These are phyloP conservation scores for Pichia sp. DNA, from an alignment of 1,139 yeast species.

Conservation along the genomic window DNA sequence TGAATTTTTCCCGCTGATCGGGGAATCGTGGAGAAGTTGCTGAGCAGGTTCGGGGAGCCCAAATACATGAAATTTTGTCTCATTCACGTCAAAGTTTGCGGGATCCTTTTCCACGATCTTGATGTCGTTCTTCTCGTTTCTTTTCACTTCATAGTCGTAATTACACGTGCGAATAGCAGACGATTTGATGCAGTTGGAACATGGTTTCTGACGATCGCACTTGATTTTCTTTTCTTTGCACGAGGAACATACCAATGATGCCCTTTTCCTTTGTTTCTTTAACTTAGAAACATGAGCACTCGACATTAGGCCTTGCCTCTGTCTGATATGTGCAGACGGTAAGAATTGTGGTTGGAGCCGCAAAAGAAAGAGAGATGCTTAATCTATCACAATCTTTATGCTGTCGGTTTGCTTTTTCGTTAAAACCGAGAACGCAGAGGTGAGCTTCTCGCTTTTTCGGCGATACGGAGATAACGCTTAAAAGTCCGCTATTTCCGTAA, in stretches of 20 bases:
- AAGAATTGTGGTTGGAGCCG: too few relatives aligned
- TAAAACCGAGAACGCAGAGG: too few relatives aligned
- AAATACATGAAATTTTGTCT: neutral
- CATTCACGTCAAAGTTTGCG: neutral
- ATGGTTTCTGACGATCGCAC: conserved; percentile 16
- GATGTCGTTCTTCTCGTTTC: neutral
- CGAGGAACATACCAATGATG: conserved; percentile 10
- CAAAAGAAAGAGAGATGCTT: too few relatives aligned
- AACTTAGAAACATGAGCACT: neutral
- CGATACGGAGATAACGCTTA: too few relatives aligned
- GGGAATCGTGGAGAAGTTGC: neutral
- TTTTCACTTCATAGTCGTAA: conserved; percentile 2
- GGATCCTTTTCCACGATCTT: neutral
- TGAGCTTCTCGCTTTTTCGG: too few relatives aligned
- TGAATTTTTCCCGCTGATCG: neutral
- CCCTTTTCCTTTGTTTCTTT: conserved; percentile 12
- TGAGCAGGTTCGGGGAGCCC: neutral
- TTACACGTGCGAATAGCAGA: neutral
- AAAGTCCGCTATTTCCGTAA: too few relatives aligned
- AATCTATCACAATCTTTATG: too few relatives aligned
- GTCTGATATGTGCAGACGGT: too few relatives aligned
- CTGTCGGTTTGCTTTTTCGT: too few relatives aligned
- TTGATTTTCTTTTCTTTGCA: conserved; percentile 17
- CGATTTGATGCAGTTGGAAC: conserved; percentile 12
- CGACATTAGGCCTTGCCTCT: neutral